Percentiles rank a stretch among this genome's conserved stretches.
Conservation (phyloP, 176 grass and related monocot species). For the Zoysia japonica region DNA sequence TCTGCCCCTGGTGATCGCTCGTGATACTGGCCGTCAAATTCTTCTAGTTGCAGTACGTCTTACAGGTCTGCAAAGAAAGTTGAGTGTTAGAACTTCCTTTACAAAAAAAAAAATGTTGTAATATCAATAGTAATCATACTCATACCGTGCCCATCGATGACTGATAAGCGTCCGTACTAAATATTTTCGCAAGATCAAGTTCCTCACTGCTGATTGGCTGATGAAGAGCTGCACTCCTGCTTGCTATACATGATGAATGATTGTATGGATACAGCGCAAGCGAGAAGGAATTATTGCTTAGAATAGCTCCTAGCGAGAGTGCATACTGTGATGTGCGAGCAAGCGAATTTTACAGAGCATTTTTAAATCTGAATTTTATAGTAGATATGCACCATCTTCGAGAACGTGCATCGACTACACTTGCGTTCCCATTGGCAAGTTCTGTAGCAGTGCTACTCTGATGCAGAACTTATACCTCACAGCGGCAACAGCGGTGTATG, state of each 20-base stretch:
- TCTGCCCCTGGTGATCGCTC: not conserved
- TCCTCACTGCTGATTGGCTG: not conserved
- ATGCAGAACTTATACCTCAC: not conserved
- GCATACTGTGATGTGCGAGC: not conserved
- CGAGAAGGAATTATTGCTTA: slow-evolving; percentile 15
- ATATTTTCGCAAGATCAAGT: slow-evolving; percentile 9
- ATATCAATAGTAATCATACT: not conserved
- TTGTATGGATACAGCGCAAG: slow-evolving; percentile 20
- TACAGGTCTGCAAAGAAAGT: not conserved
- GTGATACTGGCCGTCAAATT: not conserved
- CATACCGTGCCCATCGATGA: not conserved
- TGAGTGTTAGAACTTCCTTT: not conserved
- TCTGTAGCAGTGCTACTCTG: not conserved
- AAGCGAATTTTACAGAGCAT: not conserved
- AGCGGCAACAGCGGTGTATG: not conserved
- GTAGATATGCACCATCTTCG: no score
- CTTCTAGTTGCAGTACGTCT: not conserved
- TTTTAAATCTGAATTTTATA: not conserved
- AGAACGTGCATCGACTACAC: not conserved
- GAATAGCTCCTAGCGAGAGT: not conserved
- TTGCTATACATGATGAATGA: slow-evolving; percentile 2
- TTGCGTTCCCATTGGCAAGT: not conserved
- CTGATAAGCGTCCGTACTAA: not conserved
- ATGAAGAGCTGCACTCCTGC: not conserved
- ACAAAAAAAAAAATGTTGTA: not conserved